phyloP scores from a whole-genome alignment of 148 eudicot species.

The Amaranthus cruentus region DNA sequence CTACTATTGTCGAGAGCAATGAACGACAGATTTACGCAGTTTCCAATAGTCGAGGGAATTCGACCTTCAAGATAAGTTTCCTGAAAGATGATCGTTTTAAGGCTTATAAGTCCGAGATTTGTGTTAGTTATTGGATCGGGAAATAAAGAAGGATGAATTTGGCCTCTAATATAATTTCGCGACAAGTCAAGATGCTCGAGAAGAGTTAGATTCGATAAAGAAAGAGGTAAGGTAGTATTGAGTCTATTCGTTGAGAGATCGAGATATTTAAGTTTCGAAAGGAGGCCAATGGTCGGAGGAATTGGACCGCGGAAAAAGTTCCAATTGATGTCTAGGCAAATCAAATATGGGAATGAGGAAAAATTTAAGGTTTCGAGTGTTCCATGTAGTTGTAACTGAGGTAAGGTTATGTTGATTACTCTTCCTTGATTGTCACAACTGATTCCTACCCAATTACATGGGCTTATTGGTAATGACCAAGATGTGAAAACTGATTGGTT shows the following conservation, averaged over 20 bases:
- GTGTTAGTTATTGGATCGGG: not conserved
- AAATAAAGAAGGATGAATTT: constrained; percentile 14
- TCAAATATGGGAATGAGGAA: constrained; percentile 23
- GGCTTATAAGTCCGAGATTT: constrained; percentile 11
- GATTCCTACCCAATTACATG: constrained; percentile 21
- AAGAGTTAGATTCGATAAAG: constrained; percentile 17
- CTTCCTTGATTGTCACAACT: constrained; percentile 13
- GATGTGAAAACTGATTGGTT: constrained; percentile 16
- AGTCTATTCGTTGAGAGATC: constrained; percentile 16
- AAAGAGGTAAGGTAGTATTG: constrained; percentile 10
- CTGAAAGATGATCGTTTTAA: not conserved
- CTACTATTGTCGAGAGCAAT: constrained; percentile 11
- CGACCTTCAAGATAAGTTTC: constrained; percentile 6
- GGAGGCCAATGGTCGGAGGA: constrained; percentile 14
- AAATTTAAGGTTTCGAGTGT: constrained; percentile 19
- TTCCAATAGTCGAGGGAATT: constrained; percentile 19
- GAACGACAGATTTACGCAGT: not conserved
- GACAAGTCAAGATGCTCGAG: constrained; percentile 11
- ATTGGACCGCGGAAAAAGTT: constrained; percentile 15
- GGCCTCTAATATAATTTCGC: constrained; percentile 13
- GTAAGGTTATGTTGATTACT: constrained; percentile 18
- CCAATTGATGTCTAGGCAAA: constrained; percentile 12
- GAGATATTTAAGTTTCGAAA: constrained; percentile 10
- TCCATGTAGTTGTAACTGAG: constrained; percentile 6
- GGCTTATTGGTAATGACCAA: constrained; percentile 12